A percentile compares a stretch with the other conserved stretches of the same genome.
phyloP scores from a whole-genome alignment of 2,329 filamentous ascomycete genomes.

The Hymenoscyphus albidus region DNA sequence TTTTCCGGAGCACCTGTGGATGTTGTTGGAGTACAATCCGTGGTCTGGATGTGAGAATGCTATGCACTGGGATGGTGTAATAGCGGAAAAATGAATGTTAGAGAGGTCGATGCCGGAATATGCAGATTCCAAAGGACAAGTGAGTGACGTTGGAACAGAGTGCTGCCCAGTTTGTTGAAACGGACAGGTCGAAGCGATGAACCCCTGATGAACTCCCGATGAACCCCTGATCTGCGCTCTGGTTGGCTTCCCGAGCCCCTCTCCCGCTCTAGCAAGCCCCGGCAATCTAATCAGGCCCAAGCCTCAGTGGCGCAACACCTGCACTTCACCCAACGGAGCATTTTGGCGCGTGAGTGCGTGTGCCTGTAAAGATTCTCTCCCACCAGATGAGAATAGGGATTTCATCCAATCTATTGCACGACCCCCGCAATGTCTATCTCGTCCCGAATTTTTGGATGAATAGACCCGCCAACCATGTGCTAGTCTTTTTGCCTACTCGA shows the following conservation, averaged over 20 bases:
- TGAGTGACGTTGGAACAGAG: constrained; percentile 3
- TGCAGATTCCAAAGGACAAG: background rate
- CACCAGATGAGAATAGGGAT: too few relatives aligned
- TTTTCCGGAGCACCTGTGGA: background rate
- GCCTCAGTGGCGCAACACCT: background rate
- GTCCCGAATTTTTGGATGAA: background rate
- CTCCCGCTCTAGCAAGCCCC: background rate
- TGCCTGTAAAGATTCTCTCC: background rate
- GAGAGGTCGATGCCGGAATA: background rate
- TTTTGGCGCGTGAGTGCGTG: background rate
- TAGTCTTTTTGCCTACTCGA: background rate
- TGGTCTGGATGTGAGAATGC: background rate
- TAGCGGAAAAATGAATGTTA: background rate
- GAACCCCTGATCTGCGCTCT: constrained; percentile 1
- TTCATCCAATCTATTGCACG: too few relatives aligned
- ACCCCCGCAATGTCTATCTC: background rate
- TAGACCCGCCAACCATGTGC: background rate
- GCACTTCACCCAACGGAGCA: background rate
- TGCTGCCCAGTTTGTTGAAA: background rate
- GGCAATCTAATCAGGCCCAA: background rate
- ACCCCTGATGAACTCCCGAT: too few relatives aligned
- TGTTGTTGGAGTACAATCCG: background rate
- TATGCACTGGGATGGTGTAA: background rate
- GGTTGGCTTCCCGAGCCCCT: background rate
- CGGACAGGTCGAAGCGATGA: background rate